A percentile compares a stretch with the other conserved stretches of the same genome.
Evolutionary conservation across 1,284 basidiomycete species (phyloP).

Genomic region (Rhodotorula sp.): DNA sequence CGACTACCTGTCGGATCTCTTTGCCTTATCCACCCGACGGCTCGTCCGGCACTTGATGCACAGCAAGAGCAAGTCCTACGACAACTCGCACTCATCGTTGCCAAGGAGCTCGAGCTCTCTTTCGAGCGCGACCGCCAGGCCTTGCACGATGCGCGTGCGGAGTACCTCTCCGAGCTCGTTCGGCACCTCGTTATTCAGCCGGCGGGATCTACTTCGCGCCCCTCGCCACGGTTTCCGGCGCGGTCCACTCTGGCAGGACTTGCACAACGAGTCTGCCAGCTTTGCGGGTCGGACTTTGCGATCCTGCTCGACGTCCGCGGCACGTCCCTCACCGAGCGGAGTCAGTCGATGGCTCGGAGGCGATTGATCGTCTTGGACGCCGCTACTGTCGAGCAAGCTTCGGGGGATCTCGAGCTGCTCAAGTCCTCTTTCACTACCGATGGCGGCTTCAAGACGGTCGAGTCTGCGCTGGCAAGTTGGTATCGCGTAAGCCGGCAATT

Average conservation of each 20-base stretch:
- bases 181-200: constrained; percentile 7
- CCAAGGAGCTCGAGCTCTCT: constrained; percentile 8
- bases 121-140: constrained; percentile 4
- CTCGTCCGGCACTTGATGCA: neutral
- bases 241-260: neutral
- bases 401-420: no score
- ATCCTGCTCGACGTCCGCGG: constrained; percentile 25
- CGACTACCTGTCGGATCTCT: constrained; percentile 18
- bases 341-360: neutral
- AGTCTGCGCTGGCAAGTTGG: no score
- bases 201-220: neutral
- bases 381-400: neutral
- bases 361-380: neutral
- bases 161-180: neutral
- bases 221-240: no score
- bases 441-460: no score
- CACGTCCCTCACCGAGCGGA: neutral
- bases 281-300: constrained; percentile 10
- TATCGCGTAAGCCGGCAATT: no score
- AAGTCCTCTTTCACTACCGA: no score
- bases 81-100: constrained; percentile 2
- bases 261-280: neutral
- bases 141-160: neutral
- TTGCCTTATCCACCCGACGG: constrained; percentile 15
- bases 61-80: constrained; percentile 5